phyloP scores from a whole-genome alignment of 2,329 filamentous ascomycete genomes.

The Botrytis medusae region DNA sequence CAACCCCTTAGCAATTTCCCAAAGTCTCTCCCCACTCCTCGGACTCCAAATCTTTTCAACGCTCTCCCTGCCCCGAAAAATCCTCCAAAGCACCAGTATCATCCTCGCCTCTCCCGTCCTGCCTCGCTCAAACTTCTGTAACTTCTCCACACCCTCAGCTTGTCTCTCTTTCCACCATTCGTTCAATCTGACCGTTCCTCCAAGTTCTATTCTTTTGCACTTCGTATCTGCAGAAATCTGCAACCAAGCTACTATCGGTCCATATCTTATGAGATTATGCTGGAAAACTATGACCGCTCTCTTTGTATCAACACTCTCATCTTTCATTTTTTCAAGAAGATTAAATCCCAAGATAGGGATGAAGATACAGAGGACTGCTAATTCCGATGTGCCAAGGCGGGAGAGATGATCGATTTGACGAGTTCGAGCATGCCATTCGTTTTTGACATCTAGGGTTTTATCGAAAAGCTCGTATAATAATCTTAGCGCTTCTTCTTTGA shows the following conservation, averaged over 20 bases:
- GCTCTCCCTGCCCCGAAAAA: background rate
- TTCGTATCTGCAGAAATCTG: conserved; percentile 1
- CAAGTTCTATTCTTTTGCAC: conserved; percentile 2
- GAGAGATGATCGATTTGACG: background rate
- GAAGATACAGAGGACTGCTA: conserved; percentile 16
- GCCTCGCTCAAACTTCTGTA: conserved; percentile 5
- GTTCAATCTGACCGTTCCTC: background rate
- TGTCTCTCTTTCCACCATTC: conserved; percentile 13
- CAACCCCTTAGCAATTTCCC: background rate
- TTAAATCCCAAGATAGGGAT: background rate
- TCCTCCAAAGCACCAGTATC: conserved; percentile 10
- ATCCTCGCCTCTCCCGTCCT: background rate
- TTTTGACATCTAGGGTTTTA: background rate
- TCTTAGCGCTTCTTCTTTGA: conserved; percentile 9
- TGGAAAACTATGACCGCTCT: conserved; percentile 1
- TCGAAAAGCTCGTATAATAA: conserved; percentile 16
- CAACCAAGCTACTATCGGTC: conserved; percentile 11
- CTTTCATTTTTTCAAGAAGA: conserved; percentile 5
- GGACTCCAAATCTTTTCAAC: background rate
- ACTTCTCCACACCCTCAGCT: background rate
- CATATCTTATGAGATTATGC: conserved; percentile 7
- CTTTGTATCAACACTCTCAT: background rate
- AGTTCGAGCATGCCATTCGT: conserved; percentile 1
- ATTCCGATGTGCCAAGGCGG: background rate
- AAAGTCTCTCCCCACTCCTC: background rate